Percentiles rank a stretch among this genome's conserved stretches.
Evolutionary conservation across 495 filamentous ascomycete species (phyloP).

Genomic region (Penicillium pancosmium): DNA sequence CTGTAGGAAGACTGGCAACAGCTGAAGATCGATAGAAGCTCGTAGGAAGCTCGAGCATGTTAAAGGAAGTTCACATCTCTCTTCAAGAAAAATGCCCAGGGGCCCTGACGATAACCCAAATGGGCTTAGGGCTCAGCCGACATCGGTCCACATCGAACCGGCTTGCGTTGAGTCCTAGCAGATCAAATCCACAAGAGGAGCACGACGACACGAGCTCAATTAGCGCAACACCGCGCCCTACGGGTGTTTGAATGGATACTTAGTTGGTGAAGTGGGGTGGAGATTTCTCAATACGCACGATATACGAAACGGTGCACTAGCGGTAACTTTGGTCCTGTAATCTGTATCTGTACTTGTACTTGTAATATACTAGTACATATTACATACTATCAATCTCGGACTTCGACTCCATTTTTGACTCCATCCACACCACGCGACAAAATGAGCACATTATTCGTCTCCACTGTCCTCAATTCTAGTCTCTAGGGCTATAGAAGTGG

Average conservation of each 20-base stretch:
- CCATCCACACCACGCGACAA: background rate
- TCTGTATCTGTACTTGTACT: background rate
- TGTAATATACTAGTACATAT: background rate
- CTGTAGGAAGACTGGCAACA: background rate
- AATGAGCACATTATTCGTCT: background rate
- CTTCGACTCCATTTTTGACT: background rate
- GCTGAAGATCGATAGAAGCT: background rate
- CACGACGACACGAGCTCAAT: background rate
- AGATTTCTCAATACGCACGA: background rate
- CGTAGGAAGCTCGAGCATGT: background rate
- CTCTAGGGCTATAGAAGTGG: too few species aligned
- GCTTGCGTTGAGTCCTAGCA: background rate
- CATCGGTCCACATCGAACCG: constrained; percentile 13
- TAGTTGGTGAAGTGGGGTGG: background rate
- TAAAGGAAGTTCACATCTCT: background rate
- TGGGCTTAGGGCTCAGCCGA: constrained; percentile 11
- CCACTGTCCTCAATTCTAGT: background rate
- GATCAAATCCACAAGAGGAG: background rate
- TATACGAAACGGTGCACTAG: background rate
- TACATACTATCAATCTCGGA: background rate
- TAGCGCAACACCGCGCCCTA: background rate
- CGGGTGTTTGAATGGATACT: background rate
- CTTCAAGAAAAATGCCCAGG: constrained; percentile 3
- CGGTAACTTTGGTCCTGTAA: background rate
- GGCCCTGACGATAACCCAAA: background rate